Conservation (phyloP, 2,329 filamentous ascomycete species). For the Alternaria triticimaculans region DNA sequence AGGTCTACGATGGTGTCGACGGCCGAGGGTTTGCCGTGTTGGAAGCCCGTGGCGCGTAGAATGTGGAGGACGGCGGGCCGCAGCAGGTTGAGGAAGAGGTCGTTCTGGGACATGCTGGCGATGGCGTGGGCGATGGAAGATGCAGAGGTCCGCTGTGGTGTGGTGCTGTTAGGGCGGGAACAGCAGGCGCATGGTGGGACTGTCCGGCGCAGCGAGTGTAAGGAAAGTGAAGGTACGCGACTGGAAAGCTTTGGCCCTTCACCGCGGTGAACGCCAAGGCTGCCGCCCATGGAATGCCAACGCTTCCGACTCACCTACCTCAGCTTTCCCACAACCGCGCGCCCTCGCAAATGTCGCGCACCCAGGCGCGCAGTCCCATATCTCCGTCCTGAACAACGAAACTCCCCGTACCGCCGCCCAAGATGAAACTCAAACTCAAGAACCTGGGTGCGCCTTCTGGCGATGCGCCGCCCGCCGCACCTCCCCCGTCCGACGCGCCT, state of each 20-base stretch:
- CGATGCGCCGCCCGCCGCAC: slow-evolving; percentile 29
- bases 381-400: background rate
- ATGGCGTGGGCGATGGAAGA: background rate
- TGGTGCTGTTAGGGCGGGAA: slow-evolving; percentile 22
- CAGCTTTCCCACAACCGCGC: background rate
- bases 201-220: slow-evolving; percentile 6
- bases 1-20: slow-evolving; percentile 89
- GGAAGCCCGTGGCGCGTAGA: slow-evolving; percentile 88
- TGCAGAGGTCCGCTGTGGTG: slow-evolving; percentile 26
- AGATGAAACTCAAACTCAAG: slow-evolving; percentile 47
- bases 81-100: slow-evolving; percentile 76
- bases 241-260: slow-evolving; percentile 29
- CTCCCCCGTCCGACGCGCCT: slow-evolving; percentile 21
- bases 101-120: slow-evolving; percentile 47
- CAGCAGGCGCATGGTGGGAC: slow-evolving; percentile 32
- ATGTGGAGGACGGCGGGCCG: slow-evolving; percentile 89
- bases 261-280: slow-evolving; percentile 26
- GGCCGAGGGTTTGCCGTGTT: slow-evolving; percentile 79
- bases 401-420: slow-evolving; percentile 3
- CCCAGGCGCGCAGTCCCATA: slow-evolving; percentile 9
- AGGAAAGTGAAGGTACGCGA: slow-evolving; percentile 17
- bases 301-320: slow-evolving; percentile 9
- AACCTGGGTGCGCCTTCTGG: slow-evolving; percentile 25
- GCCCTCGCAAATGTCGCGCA: slow-evolving; percentile 18
- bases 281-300: slow-evolving; percentile 4